Base-by-base conservation (phyloP, 441 rosid species). In the Capsella rubella region DNA sequence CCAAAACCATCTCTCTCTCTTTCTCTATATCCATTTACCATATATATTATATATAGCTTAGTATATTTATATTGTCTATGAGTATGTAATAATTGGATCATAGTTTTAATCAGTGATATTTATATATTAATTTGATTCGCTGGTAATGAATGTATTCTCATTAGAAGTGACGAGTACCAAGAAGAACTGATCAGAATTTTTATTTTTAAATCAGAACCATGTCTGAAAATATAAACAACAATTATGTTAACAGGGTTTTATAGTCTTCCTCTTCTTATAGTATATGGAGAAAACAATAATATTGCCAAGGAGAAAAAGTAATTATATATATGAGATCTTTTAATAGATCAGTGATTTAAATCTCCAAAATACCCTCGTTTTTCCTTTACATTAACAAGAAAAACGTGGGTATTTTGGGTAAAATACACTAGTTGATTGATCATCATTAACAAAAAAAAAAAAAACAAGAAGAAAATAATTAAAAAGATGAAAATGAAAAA, bases 331-430 rank as follows among this genome's bases (percentile, higher is more conserved):
- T 28, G 53, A 67, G 52, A 67, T n/a, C 46, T 51, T 76, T 51
- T 76, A 37, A 47, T 54, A 62, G 46, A 75, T 55, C 43, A 76
- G 79, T 50, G 67, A 70, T 49, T 63, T 14, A 67, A 46, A 32
- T 40, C 56, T 49, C 78, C 78, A 78, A 78, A 78, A 78, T 78
- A 78, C 27, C 78, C 70, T 73, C 81, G 81, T 78, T 78, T 78
- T 78, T 0, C 78, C 78, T 62, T 54, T 61, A 67, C 61, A 54
- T 29, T 5, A 61, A 61, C 27, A 49, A 67, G 55, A 73, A 78
- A 78, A 78, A 78, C 81, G 75, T 61, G 51, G 91, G 94, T 88
- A 90, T 90, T 92, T 90, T 85, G 89, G 92, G 64, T 32, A 69
- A 78, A 76, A 71, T 43, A 72, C 80, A 66, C 69, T 43, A 12